Base-by-base conservation (phyloP, 2,329 filamentous ascomycete species). In the Myriosclerotinia duriaeana region DNA sequence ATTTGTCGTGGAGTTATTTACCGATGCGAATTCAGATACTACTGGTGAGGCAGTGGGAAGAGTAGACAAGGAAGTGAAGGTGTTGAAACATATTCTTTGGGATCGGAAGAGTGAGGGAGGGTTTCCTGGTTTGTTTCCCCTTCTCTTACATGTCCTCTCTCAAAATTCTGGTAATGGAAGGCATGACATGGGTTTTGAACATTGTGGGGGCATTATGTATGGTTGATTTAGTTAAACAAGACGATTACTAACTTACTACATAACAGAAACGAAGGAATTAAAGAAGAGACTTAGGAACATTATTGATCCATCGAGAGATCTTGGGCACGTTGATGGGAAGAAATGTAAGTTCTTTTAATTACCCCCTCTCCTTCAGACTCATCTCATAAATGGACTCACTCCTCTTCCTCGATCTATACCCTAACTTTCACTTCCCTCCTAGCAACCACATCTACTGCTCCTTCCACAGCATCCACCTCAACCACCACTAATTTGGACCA, bases 51-150 rank as follows among this genome's bases (percentile, higher is more conserved):
- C 8, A 8, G 22, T n/a, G 44, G 26, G 40, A 46, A 17, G n/a
- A 20, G 38, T 15, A 36, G 38, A 44, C 4, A 36, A 52, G 22
- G 56, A 69, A 6, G 66, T 67, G 11, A 60, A 76, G 17, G 76
- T 79, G 2, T 73, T 80, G 69, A 80, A 84, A 66, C 85, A 83
- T 40, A 75, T 89, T 3, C 81, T 98, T 42, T 99, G 95, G 95
- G 92, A 98, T 81, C 85, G 95, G 69, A 96, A 93, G 77, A 76
- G 79, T 4, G 89, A 97, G 75, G 91, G 91, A 40, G 93, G 95
- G 0, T 99, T 99, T 78, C 95, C 94, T 68, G 85, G 85, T 85
- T 80, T 68, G 70, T 76, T 1, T 12, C 34, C 17, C 26, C 12
- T 63, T 34, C 64, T 30, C 11, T 36, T 20, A 7, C 17, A 8